A percentile compares a stretch with the other conserved stretches of the same genome.
These are phyloP conservation scores for Penicillium sp. DNA, from an alignment of 2,329 filamentous ascomycete species.

Conservation along the genomic window DNA sequence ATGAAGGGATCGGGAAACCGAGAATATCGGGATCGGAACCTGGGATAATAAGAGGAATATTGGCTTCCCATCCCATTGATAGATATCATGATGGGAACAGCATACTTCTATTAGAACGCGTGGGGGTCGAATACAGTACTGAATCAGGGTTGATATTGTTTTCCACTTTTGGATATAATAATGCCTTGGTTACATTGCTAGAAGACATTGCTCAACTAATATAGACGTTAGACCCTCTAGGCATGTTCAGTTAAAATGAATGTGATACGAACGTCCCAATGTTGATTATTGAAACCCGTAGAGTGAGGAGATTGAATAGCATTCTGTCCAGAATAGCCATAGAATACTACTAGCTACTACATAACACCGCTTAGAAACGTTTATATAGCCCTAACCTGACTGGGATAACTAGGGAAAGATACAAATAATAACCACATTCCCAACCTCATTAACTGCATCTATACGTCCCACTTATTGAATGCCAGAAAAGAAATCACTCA, in stretches of 20 bases:
- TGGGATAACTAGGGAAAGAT: no score
- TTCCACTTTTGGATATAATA: no score
- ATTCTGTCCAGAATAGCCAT: no score
- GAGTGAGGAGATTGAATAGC: no score
- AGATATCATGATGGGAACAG: not conserved
- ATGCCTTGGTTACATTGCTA: no score
- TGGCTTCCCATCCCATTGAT: not conserved
- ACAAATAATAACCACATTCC: not conserved
- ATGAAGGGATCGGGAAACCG: slow-evolving; percentile 7
- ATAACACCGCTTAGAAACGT: no score
- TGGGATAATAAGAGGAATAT: not conserved
- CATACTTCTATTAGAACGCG: not conserved
- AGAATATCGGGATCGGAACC: not conserved
- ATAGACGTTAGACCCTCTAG: not conserved
- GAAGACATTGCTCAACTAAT: not conserved
- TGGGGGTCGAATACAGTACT: not conserved
- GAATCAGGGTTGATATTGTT: not conserved
- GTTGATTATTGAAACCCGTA: no score
- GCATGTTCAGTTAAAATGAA: no score
- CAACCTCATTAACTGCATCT: not conserved
- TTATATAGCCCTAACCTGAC: not conserved
- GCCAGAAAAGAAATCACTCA: not conserved
- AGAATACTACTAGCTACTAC: no score
- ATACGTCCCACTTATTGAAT: not conserved
- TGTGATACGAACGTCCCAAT: no score